A percentile compares a stretch with the other conserved stretches of the same genome.
Evolutionary conservation across 139 green algal species (phyloP).

Genomic region (Chlorella sp.): DNA sequence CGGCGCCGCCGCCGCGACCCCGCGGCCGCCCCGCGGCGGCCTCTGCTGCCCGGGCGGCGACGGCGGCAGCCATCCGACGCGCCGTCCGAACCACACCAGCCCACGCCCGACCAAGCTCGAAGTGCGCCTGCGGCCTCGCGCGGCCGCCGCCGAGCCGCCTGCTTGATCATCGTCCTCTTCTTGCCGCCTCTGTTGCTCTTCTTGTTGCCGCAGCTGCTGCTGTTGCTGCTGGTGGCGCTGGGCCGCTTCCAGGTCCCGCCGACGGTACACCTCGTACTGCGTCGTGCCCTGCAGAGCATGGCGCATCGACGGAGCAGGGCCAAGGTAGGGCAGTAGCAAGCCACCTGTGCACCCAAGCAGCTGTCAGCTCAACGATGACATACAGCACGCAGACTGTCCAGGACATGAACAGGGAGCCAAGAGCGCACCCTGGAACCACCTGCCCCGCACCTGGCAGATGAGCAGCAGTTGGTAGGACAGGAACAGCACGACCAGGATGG

Average conservation of each 20-base stretch:
- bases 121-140: neutral
- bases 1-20: neutral
- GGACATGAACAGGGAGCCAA: neutral
- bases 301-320: neutral
- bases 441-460: conserved; percentile 12
- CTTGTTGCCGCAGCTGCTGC: neutral
- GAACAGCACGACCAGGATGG: conserved; percentile 34
- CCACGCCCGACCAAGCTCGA: neutral
- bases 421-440: neutral
- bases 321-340: neutral
- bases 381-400: neutral
- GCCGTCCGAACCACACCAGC: neutral
- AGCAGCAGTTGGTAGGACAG: conserved; percentile 44
- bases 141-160: neutral
- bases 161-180: neutral
- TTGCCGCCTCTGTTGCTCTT: neutral
- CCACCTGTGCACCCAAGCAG: neutral
- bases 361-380: neutral
- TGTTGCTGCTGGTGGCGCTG: neutral
- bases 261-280: conserved; percentile 9
- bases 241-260: neutral
- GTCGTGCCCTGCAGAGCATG: conserved; percentile 2
- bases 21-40: too few species aligned
- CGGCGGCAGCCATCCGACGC: neutral
- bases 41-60: too few species aligned